Evolutionary conservation across 2,329 filamentous ascomycete genomes (phyloP).

Genomic region (Penicillium griseofulvum): DNA sequence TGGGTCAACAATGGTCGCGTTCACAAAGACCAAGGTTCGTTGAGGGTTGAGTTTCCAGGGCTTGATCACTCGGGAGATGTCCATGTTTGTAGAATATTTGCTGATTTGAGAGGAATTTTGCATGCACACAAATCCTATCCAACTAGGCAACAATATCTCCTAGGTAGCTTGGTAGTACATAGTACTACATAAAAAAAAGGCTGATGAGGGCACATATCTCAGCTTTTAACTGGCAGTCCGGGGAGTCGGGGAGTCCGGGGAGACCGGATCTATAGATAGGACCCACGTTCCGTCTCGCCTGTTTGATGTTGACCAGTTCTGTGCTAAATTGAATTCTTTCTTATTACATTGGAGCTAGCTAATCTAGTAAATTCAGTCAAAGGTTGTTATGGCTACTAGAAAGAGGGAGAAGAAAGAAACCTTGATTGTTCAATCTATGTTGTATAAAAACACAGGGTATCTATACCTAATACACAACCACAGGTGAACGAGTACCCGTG

Average conservation of each 20-base stretch:
- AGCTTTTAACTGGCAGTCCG: background rate
- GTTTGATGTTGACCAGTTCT: background rate
- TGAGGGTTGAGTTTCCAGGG: slow-evolving; percentile 19
- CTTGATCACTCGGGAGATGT: slow-evolving; percentile 16
- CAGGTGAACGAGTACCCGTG: too few relatives aligned
- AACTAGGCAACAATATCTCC: background rate
- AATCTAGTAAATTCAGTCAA: background rate
- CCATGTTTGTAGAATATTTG: slow-evolving; percentile 8
- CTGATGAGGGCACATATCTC: background rate
- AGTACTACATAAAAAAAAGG: background rate
- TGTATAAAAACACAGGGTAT: too few relatives aligned
- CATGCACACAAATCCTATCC: background rate
- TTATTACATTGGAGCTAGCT: background rate
- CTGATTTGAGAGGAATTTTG: too few relatives aligned
- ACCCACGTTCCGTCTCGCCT: background rate
- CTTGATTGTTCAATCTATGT: too few relatives aligned
- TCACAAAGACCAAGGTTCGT: slow-evolving; percentile 9
- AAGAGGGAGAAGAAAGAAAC: too few relatives aligned
- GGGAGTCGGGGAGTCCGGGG: background rate
- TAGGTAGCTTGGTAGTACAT: background rate
- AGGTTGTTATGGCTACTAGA: too few relatives aligned
- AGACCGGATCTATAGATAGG: background rate
- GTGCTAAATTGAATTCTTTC: background rate
- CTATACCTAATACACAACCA: too few relatives aligned
- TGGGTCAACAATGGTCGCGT: slow-evolving; percentile 21